phyloP scores from a whole-genome alignment of 1,284 basidiomycete genomes.

The Microbotryomycetes sp. region DNA sequence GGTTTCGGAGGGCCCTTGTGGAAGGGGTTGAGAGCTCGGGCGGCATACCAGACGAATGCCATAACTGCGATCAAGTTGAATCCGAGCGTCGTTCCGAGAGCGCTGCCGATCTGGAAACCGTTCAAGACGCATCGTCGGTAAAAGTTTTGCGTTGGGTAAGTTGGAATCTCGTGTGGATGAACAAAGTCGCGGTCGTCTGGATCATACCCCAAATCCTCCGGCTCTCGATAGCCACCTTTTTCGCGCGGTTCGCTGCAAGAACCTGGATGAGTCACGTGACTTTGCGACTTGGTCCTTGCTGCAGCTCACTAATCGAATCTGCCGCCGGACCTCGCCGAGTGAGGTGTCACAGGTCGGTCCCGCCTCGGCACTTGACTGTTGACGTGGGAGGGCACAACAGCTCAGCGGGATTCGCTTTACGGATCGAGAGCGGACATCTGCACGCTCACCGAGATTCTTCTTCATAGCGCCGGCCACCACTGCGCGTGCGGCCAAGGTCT shows the following conservation, averaged over 20 bases:
- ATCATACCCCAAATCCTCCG: conserved; percentile 4
- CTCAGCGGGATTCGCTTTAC: neutral
- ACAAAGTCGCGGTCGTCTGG: conserved; percentile 13
- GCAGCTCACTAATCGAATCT: neutral
- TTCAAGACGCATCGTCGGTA: conserved; percentile 13
- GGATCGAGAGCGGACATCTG: too few species aligned
- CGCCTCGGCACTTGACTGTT: neutral
- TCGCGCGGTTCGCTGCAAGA: neutral
- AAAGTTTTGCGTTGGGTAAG: conserved; percentile 19
- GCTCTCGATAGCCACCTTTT: neutral
- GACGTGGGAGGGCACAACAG: neutral
- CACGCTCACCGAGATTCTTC: neutral
- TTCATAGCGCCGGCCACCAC: neutral
- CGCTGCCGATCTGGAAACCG: conserved; percentile 16
- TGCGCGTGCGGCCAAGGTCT: neutral
- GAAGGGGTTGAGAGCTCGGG: conserved; percentile 13
- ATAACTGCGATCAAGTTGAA: conserved; percentile 60
- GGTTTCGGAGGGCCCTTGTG: conserved; percentile 15
- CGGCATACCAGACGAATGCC: conserved; percentile 61
- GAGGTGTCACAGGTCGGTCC: neutral
- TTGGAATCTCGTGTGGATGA: conserved; percentile 8
- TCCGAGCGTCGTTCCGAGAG: conserved; percentile 48
- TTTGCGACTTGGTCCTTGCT: neutral
- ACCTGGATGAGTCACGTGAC: neutral
- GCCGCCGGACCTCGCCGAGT: neutral